phyloP scores from a whole-genome alignment of 2,329 filamentous ascomycete species.

The Aspergillus ochraceus region DNA sequence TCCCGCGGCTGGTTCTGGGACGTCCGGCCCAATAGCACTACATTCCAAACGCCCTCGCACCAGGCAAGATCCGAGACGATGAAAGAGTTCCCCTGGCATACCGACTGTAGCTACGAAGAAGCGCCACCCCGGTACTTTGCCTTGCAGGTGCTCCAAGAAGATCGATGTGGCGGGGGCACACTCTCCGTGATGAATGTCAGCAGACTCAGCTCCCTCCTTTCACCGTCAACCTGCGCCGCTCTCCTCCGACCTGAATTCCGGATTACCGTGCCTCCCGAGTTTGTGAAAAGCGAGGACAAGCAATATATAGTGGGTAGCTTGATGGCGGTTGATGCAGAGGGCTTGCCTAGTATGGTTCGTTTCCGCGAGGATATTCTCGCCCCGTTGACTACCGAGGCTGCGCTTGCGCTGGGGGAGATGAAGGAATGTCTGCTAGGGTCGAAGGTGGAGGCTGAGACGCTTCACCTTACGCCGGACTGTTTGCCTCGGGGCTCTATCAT shows the following conservation, averaged over 20 bases:
- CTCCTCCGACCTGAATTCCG: constrained; percentile 27
- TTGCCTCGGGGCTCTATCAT: background rate
- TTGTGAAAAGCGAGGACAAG: constrained; percentile 25
- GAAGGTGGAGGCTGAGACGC: constrained; percentile 9
- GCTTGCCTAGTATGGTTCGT: background rate
- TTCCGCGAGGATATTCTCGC: constrained; percentile 14
- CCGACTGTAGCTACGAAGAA: constrained; percentile 46
- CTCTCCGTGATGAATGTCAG: background rate
- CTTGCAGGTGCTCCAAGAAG: constrained; percentile 44
- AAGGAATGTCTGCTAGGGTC: constrained; percentile 22
- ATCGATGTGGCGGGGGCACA: constrained; percentile 41
- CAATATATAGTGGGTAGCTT: constrained; percentile 23
- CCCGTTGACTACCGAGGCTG: constrained; percentile 19
- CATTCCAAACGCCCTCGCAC: constrained; percentile 20
- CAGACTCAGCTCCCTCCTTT: background rate
- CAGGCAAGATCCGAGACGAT: constrained; percentile 46
- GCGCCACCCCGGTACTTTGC: constrained; percentile 42
- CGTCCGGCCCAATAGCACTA: constrained; percentile 37
- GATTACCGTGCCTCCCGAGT: constrained; percentile 35
- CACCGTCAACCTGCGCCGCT: background rate
- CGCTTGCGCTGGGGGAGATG: constrained; percentile 29
- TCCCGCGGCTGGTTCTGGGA: constrained; percentile 49
- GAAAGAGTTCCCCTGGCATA: constrained; percentile 47
- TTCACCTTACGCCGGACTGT: constrained; percentile 19
- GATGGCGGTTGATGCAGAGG: constrained; percentile 7